Conservation (phyloP, 306 rosid species). For the Corylus heterophylla region DNA sequence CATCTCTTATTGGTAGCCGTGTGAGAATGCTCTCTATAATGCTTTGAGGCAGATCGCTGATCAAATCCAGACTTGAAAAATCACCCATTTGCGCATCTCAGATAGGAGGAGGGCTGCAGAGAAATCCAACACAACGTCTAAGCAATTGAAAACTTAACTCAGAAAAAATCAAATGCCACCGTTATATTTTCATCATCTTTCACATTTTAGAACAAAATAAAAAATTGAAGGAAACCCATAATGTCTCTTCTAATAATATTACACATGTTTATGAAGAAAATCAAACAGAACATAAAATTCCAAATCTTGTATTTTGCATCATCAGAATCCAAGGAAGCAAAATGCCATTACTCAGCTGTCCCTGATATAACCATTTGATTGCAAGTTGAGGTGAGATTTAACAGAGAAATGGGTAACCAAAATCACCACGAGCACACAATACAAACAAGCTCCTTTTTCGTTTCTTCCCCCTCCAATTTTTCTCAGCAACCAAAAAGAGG, state of each 20-base stretch:
- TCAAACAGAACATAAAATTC: background rate
- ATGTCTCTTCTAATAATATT: background rate
- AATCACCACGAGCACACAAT: background rate
- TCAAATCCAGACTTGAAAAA: conserved; percentile 47
- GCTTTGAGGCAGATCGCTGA: conserved; percentile 85
- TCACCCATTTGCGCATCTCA: conserved; percentile 53
- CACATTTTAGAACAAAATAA: conserved; percentile 8
- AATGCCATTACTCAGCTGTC: background rate
- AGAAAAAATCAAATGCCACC: background rate
- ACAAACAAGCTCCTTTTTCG: background rate
- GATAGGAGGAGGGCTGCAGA: conserved; percentile 19
- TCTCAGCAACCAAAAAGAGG: conserved; percentile 2
- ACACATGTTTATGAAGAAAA: background rate
- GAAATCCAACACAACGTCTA: conserved; percentile 13
- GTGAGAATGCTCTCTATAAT: conserved; percentile 73
- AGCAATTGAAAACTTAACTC: conserved; percentile 5
- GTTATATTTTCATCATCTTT: background rate
- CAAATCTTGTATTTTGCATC: background rate
- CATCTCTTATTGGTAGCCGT: conserved; percentile 70
- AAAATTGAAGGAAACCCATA: conserved; percentile 2
- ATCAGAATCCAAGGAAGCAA: background rate
- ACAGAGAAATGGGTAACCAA: background rate
- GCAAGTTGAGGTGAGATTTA: background rate
- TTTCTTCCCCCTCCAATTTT: background rate
- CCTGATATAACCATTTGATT: background rate